These are phyloP conservation scores for Trichoderma lentiforme DNA, from an alignment of 2,329 filamentous ascomycete species.

Conservation along the genomic window DNA sequence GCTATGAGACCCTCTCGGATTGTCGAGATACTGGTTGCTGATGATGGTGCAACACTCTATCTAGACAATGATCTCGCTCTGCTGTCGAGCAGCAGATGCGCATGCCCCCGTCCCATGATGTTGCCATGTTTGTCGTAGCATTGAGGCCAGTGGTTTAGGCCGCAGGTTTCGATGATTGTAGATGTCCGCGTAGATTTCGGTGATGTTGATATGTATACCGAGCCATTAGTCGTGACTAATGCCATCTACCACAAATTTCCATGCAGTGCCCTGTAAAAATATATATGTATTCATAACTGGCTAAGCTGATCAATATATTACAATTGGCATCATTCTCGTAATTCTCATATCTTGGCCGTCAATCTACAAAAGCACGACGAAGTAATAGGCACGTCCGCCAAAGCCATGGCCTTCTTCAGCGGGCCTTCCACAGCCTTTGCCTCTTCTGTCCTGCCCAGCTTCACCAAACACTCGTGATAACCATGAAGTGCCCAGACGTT, in stretches of 20 bases:
- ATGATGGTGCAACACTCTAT: slow-evolving; percentile 4
- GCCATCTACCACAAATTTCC: not conserved
- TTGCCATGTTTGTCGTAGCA: not conserved
- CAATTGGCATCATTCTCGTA: not conserved
- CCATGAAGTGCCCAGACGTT: slow-evolving; percentile 76
- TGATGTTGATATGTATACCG: not conserved
- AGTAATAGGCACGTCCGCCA: slow-evolving; percentile 58
- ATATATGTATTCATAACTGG: not conserved
- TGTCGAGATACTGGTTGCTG: slow-evolving; percentile 8
- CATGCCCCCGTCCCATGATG: not conserved
- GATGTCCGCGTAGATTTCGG: not conserved
- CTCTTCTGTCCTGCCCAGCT: slow-evolving; percentile 42
- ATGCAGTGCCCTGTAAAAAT: not conserved
- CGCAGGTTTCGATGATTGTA: not conserved
- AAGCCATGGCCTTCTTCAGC: slow-evolving; percentile 49
- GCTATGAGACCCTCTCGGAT: not conserved
- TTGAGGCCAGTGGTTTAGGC: not conserved
- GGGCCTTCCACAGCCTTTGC: slow-evolving; percentile 38
- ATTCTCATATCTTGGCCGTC: slow-evolving; percentile 23
- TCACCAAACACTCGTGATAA: slow-evolving; percentile 65
- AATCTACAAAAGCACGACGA: slow-evolving; percentile 31
- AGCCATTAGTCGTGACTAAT: not conserved
- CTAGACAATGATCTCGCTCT: slow-evolving; percentile 19
- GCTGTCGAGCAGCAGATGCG: slow-evolving; percentile 8
- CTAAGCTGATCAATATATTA: not conserved